phyloP scores from a whole-genome alignment of 257 asterid genomes.

The Solanum lignicaule region DNA sequence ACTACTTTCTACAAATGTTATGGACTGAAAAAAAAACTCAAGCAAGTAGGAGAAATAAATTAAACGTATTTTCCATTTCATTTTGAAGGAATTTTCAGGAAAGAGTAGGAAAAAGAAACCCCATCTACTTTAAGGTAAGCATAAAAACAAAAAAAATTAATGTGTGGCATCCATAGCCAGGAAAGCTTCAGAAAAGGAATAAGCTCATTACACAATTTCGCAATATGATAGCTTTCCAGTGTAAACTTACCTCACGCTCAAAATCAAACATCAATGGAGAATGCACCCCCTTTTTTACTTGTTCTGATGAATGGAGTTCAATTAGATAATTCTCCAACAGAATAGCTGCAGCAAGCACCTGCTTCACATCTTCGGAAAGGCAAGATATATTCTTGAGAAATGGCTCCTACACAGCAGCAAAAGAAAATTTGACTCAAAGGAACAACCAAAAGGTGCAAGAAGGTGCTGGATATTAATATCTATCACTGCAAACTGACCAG shows the following conservation, averaged over 20 bases:
- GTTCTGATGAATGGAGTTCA: constrained; percentile 49
- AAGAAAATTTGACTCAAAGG: constrained; percentile 11
- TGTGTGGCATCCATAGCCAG: background rate
- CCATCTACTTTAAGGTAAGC: background rate
- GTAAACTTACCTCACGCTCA: constrained; percentile 11
- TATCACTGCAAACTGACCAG: constrained; percentile 42
- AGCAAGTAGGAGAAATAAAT: background rate
- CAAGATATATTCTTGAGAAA: constrained; percentile 55
- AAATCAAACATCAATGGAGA: constrained; percentile 25
- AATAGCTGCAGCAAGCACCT: constrained; percentile 86
- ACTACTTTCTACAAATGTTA: background rate
- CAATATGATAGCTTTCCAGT: constrained; percentile 24
- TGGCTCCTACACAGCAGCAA: constrained; percentile 45
- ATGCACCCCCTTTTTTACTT: constrained; percentile 25
- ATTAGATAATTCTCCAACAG: constrained; percentile 56
- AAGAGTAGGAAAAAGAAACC: background rate
- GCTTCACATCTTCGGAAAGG: constrained; percentile 61
- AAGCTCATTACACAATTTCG: background rate
- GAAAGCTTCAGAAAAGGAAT: background rate
- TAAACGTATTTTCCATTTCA: background rate
- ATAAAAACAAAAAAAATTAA: background rate
- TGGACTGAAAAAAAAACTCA: background rate
- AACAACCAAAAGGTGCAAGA: background rate
- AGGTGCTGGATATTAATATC: background rate
- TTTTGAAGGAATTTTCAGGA: background rate